Evolutionary conservation across 805 yeast genomes (phyloP).

Genomic region (Candida coleopterorum): DNA sequence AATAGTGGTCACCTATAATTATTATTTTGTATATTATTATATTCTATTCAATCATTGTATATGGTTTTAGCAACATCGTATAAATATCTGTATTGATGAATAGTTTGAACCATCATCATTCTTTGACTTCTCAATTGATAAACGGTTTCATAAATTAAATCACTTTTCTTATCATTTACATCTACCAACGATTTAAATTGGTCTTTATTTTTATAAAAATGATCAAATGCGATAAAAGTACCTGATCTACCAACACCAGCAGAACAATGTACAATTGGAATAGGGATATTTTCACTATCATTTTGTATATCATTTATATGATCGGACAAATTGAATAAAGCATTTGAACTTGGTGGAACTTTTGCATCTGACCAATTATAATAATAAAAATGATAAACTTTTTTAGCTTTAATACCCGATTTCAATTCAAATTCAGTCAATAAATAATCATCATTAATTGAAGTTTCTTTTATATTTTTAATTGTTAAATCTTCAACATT

Average conservation of each 20-base stretch:
- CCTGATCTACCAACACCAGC: slow-evolving; percentile 49
- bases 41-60: slow-evolving; percentile 5
- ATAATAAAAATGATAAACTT: slow-evolving; percentile 37
- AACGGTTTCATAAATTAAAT: slow-evolving; percentile 27
- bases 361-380: slow-evolving; percentile 43
- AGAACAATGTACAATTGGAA: slow-evolving; percentile 39
- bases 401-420: slow-evolving; percentile 15
- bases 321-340: slow-evolving; percentile 23
- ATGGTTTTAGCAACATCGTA: slow-evolving; percentile 16
- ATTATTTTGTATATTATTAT: too few species aligned
- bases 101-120: slow-evolving; percentile 43
- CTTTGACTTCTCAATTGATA: slow-evolving; percentile 25
- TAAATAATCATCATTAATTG: slow-evolving; percentile 12
- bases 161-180: slow-evolving; percentile 10
- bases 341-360: slow-evolving; percentile 30
- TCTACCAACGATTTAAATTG: not conserved
- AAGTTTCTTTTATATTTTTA: slow-evolving; percentile 15
- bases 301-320: slow-evolving; percentile 13
- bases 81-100: slow-evolving; percentile 31
- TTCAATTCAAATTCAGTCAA: slow-evolving; percentile 23
- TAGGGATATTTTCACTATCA: slow-evolving; percentile 6
- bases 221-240: slow-evolving; percentile 34
- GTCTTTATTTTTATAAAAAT: slow-evolving; percentile 13
- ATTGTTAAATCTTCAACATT: slow-evolving; percentile 14
- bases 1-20: not conserved